These are phyloP conservation scores for Emmonsiellopsis sp. DNA, from an alignment of 2,329 filamentous ascomycete species.

Conservation along the genomic window DNA sequence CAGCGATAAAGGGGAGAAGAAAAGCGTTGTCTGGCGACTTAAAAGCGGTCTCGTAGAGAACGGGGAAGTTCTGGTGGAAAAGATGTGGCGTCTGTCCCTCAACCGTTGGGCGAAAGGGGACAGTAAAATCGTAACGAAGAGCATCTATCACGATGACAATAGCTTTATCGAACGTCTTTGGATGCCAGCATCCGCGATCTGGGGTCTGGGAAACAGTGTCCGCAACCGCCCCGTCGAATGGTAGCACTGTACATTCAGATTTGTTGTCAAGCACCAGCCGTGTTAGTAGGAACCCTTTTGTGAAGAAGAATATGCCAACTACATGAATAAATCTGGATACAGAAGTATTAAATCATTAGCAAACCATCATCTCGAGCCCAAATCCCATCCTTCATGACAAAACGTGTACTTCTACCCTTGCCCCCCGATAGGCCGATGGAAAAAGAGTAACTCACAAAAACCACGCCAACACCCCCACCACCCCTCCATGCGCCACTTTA, in stretches of 20 bases:
- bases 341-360: not conserved
- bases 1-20: slow-evolving; percentile 88
- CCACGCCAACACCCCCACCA: slow-evolving; percentile 30
- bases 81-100: slow-evolving; percentile 42
- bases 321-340: slow-evolving; percentile 57
- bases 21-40: slow-evolving; percentile 72
- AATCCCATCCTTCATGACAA: not conserved
- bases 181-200: slow-evolving; percentile 82
- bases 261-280: slow-evolving; percentile 69
- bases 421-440: not conserved
- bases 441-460: slow-evolving; percentile 27
- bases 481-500: slow-evolving; percentile 27
- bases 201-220: slow-evolving; percentile 28
- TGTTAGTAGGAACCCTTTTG: slow-evolving; percentile 86
- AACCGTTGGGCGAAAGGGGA: slow-evolving; percentile 54
- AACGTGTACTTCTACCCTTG: not conserved
- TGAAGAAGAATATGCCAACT: slow-evolving; percentile 82
- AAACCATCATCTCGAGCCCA: not conserved
- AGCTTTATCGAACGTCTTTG: slow-evolving; percentile 84
- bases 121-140: slow-evolving; percentile 90
- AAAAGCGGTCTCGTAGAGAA: slow-evolving; percentile 74
- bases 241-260: slow-evolving; percentile 59
- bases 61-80: slow-evolving; percentile 81
- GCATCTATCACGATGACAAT: slow-evolving; percentile 88
- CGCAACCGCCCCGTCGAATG: slow-evolving; percentile 42